These are phyloP conservation scores for Euphorbia lathyris DNA, from an alignment of 345 rosid species.

Conservation along the genomic window DNA sequence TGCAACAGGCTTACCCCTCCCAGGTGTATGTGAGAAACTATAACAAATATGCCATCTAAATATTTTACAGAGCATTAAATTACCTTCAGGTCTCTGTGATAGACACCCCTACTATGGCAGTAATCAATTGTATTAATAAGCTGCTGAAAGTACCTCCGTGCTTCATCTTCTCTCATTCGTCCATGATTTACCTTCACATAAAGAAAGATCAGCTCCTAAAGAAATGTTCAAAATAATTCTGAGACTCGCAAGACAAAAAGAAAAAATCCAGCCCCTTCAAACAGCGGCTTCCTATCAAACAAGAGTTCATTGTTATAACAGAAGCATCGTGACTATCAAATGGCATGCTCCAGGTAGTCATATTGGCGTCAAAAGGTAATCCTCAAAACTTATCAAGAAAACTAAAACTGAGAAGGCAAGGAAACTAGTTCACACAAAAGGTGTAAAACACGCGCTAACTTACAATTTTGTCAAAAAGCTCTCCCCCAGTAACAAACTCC, in stretches of 20 bases:
- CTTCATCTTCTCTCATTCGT: conserved; percentile 86
- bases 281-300: background rate
- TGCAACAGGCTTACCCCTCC: background rate
- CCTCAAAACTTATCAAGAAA: background rate
- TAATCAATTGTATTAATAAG: conserved; percentile 92
- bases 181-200: conserved; percentile 78
- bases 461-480: conserved; percentile 36
- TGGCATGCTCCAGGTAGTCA: background rate
- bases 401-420: background rate
- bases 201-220: background rate
- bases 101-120: conserved; percentile 98
- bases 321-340: background rate
- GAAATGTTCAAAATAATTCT: background rate
- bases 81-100: conserved; percentile 97
- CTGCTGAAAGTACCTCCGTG: conserved; percentile 91
- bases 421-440: background rate
- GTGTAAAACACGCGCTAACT: background rate
- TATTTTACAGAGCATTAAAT: background rate
- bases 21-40: background rate
- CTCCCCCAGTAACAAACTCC: conserved; percentile 33
- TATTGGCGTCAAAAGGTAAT: background rate
- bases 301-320: background rate
- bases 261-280: background rate
- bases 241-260: background rate
- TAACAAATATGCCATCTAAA: background rate